A percentile compares a stretch with the other conserved stretches of the same genome.
Evolutionary conservation across 2,329 filamentous ascomycete genomes (phyloP).

Genomic region (Colletotrichum sp.): DNA sequence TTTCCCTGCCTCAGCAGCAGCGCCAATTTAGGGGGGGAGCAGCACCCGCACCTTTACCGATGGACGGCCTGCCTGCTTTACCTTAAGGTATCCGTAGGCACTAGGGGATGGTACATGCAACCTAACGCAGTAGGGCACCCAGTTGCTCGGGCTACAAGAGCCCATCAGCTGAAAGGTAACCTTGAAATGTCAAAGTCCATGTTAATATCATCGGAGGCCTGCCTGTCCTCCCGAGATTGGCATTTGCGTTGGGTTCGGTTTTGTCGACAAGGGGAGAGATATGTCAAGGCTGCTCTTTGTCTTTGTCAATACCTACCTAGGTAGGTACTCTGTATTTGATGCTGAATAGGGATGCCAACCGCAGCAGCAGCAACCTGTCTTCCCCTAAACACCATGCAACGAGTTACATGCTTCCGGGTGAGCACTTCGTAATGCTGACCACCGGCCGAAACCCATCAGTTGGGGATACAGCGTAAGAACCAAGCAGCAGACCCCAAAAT

Average conservation of each 20-base stretch:
- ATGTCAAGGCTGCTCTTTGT: not conserved
- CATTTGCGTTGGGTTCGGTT: not conserved
- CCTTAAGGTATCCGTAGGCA: too few relatives aligned
- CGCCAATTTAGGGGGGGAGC: not conserved
- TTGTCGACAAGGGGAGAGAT: not conserved
- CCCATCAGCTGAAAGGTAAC: not conserved
- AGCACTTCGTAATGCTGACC: not conserved
- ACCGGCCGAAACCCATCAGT: not conserved
- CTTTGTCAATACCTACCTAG: not conserved
- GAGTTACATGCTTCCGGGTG: not conserved
- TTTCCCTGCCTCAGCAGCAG: not conserved
- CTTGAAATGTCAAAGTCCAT: not conserved
- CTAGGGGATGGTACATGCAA: not conserved
- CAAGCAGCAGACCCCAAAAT: not conserved
- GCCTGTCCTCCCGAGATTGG: not conserved
- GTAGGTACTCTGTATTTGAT: not conserved
- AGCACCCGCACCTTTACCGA: not conserved
- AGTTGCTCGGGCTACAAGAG: not conserved
- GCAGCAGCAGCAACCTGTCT: not conserved
- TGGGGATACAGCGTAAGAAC: not conserved
- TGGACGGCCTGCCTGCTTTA: too few relatives aligned
- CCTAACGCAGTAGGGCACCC: not conserved
- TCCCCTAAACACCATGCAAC: not conserved
- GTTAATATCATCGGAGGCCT: not conserved
- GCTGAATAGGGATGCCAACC: not conserved